A percentile compares a stretch with the other conserved stretches of the same genome.
These are phyloP conservation scores for Gossypium davidsonii DNA, from an alignment of 441 rosid species.

Conservation along the genomic window DNA sequence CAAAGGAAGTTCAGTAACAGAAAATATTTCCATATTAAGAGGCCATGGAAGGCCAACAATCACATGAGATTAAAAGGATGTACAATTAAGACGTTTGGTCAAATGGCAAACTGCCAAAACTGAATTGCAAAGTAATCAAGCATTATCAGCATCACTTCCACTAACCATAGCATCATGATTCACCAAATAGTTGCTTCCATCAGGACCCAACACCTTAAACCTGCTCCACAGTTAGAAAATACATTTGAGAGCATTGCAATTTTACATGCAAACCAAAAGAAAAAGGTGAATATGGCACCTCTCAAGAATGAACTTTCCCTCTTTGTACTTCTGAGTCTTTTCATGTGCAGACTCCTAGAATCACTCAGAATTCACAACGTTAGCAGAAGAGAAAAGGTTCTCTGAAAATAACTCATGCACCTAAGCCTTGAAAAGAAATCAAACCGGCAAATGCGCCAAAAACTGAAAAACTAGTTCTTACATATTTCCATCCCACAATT, in stretches of 20 bases:
- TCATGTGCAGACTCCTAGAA: constrained; percentile 61
- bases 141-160: constrained; percentile 50
- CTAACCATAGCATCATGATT: constrained; percentile 37
- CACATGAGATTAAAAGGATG: constrained; percentile 13
- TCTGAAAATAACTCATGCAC: not conserved
- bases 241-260: constrained; percentile 8
- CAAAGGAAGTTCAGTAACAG: not conserved
- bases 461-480: constrained; percentile 28
- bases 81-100: constrained; percentile 14
- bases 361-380: not conserved
- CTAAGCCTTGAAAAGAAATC: not conserved
- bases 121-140: constrained; percentile 13
- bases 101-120: not conserved
- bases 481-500: constrained; percentile 86
- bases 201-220: constrained; percentile 65
- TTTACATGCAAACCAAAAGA: constrained; percentile 3
- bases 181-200: constrained; percentile 37
- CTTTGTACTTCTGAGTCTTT: constrained; percentile 64
- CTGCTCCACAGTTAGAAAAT: constrained; percentile 30
- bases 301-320: constrained; percentile 75
- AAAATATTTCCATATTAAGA: not conserved
- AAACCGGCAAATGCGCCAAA: not conserved
- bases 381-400: not conserved
- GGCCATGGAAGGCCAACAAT: not conserved
- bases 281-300: constrained; percentile 32